Conservation (phyloP, 2,329 filamentous ascomycete genomes). For the Aspergillus neotritici region DNA sequence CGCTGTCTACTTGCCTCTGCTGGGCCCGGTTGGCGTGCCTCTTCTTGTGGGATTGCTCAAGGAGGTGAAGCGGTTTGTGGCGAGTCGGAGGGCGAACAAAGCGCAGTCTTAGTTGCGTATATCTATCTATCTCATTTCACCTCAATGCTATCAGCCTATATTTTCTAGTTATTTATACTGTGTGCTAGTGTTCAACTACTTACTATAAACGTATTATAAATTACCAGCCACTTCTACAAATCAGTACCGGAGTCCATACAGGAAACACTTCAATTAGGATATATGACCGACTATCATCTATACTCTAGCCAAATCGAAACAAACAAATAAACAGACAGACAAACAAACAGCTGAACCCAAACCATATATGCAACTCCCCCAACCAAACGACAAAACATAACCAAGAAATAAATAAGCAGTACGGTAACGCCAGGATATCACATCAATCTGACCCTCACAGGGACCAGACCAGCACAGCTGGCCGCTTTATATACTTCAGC, state of each 20-base stretch:
- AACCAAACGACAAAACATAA: neutral
- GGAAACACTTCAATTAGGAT: neutral
- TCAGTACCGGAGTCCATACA: neutral
- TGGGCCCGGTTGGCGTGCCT: constrained; percentile 87
- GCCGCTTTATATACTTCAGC: neutral
- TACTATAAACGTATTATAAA: neutral
- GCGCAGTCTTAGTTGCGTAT: neutral
- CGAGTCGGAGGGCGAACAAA: constrained; percentile 26
- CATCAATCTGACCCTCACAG: neutral
- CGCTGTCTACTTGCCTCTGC: constrained; percentile 84
- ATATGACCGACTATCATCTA: no score
- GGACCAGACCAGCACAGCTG: neutral
- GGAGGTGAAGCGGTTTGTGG: constrained; percentile 59
- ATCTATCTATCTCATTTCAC: constrained; percentile 1
- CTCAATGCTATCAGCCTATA: neutral
- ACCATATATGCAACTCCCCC: neutral
- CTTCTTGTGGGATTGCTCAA: constrained; percentile 77
- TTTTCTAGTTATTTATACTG: constrained; percentile 1
- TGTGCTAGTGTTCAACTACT: neutral
- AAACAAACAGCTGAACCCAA: neutral
- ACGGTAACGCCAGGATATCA: neutral
- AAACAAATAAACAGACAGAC: no score
- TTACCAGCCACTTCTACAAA: neutral
- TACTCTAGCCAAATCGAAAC: no score
- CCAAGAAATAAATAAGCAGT: neutral